phyloP scores from a whole-genome alignment of 179 eudicot genomes.

The Silene coronaria region DNA sequence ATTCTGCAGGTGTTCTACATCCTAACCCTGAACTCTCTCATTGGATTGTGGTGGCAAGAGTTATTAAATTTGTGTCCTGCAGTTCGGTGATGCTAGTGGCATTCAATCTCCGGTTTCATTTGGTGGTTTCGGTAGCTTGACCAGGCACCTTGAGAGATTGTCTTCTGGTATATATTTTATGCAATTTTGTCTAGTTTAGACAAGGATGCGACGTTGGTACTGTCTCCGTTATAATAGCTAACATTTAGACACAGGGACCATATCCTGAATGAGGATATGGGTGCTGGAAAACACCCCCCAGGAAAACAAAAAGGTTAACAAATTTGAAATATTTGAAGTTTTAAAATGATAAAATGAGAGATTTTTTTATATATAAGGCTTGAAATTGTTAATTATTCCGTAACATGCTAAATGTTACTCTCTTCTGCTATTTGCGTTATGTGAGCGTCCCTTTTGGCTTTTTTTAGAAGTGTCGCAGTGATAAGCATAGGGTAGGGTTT shows the following conservation, averaged over 20 bases:
- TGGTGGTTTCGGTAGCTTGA: slow-evolving; percentile 99
- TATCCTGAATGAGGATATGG: too few species aligned
- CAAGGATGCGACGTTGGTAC: neutral
- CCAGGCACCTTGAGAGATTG: slow-evolving; percentile 85
- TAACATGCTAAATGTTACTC: neutral
- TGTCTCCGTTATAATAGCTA: neutral
- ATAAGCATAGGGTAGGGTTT: neutral
- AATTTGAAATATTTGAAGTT: too few species aligned
- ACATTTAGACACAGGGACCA: neutral
- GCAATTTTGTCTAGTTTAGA: neutral
- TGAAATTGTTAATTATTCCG: neutral
- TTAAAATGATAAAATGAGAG: neutral
- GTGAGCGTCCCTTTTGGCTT: neutral
- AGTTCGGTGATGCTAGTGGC: slow-evolving; percentile 99
- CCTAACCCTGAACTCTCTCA: slow-evolving; percentile 18
- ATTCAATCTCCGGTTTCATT: slow-evolving; percentile 98
- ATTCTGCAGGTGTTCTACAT: slow-evolving; percentile 68
- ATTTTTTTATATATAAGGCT: neutral
- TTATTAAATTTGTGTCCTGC: slow-evolving; percentile 40
- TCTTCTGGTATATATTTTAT: slow-evolving; percentile 51
- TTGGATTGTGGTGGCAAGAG: slow-evolving; percentile 24
- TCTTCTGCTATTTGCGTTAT: neutral
- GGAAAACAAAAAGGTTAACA: too few species aligned
- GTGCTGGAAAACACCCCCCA: too few species aligned
- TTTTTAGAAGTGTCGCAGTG: neutral